phyloP scores from a whole-genome alignment of 2,329 filamentous ascomycete species.

The Piedraia hortae region DNA sequence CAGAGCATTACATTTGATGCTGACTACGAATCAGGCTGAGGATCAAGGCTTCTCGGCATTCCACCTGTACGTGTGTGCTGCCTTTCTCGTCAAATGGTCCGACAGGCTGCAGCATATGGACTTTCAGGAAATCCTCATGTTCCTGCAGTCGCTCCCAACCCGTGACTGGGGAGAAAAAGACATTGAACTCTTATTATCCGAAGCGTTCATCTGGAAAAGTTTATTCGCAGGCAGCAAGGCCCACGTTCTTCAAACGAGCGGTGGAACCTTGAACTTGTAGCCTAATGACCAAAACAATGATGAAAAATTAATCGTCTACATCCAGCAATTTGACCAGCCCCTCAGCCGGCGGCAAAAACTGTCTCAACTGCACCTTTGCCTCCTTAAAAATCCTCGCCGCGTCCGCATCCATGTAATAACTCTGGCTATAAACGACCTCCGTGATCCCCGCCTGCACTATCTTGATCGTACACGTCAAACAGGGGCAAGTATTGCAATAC shows the following conservation, averaged over 20 bases:
- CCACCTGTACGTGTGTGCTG: conserved; percentile 91
- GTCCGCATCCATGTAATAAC: conserved; percentile 79
- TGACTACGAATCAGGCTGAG: conserved; percentile 38
- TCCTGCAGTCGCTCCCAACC: conserved; percentile 79
- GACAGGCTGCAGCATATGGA: conserved; percentile 90
- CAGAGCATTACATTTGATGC: neutral
- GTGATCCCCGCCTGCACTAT: conserved; percentile 88
- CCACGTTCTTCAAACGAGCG: conserved; percentile 28
- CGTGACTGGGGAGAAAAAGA: conserved; percentile 93
- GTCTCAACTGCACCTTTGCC: conserved; percentile 59
- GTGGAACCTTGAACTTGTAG: conserved; percentile 5
- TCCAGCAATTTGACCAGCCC: too few relatives aligned
- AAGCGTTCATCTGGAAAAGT: conserved; percentile 97
- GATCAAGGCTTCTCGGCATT: conserved; percentile 97
- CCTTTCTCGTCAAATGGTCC: conserved; percentile 96
- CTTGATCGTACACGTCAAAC: conserved; percentile 93
- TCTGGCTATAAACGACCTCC: conserved; percentile 82
- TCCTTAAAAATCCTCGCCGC: conserved; percentile 52
- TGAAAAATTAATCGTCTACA: too few relatives aligned
- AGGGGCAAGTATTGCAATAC: conserved; percentile 45
- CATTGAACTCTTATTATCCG: conserved; percentile 78
- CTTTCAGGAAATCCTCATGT: conserved; percentile 98
- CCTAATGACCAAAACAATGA: neutral
- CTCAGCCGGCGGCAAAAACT: conserved; percentile 40
- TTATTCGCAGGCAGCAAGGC: conserved; percentile 84